Evolutionary conservation across 371 early-diverging fungal species (phyloP), one percentile per base, ranked within the genome.

Genomic region (Fennellomyces sp.): DNA sequence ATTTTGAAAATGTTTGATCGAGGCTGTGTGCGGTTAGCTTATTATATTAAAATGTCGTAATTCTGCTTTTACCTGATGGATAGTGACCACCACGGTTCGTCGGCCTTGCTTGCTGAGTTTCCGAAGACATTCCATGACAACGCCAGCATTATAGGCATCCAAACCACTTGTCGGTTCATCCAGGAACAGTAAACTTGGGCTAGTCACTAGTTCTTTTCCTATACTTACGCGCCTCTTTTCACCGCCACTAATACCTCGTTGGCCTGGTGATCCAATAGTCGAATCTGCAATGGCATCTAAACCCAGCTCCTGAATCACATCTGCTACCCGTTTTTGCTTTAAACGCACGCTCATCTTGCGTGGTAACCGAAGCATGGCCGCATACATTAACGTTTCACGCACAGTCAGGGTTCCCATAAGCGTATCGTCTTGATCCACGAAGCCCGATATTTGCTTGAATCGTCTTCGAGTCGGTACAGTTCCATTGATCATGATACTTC

Each of bases 191-290:
- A 93, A 87, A 27, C 87, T 84, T 1, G 95, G 95, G 2, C 86
- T 87, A 0, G 93, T 91, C 6, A 94, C 90, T 28, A 94, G 73
- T 58, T 94, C 96, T 47, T 90, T 89, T 11, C 94, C 98, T 60
- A 98, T 96, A 25, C 93, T 91, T 0, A 96, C 94, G 39, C 97
- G 85, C 52, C 96, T 83, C 74, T 93, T 95, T 72, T 98, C 97
- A 12, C 97, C 98, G 0, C 97, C 97, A 57, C 91, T 91, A 49
- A 97, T 94, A 4, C 94, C 94, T 11, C 92, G 81, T 17, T 76
- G 73, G 1, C 86, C 86, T 30, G 84, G 74, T 5, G 75, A 80
- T 13, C 93, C 94, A 30, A 93, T 84, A 5, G 72, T 61, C 30
- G 69, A 63, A 63, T 94, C 83, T 5, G 89, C 87, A 65, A 89